Evolutionary conservation across 768 basidiomycete genomes (phyloP), one percentile per base, ranked within the genome.

Genomic region (Agaricus subrufescens): DNA sequence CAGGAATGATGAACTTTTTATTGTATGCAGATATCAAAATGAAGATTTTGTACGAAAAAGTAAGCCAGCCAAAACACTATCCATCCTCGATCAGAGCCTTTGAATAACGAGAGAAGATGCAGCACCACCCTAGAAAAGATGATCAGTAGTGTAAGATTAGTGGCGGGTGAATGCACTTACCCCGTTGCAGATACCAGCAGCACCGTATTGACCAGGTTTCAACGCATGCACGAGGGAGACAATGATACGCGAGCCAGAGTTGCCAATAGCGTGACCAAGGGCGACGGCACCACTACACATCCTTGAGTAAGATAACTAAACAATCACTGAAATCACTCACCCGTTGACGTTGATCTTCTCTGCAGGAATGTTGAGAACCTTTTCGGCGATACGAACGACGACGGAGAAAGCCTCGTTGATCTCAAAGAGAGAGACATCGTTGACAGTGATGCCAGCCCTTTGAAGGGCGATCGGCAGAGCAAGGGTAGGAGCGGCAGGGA

Each of bases 401-500:
- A 90, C 90, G 1, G 94, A 94, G 81, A 98, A 99, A 27, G 96
- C 96, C 71, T 99, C 96, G 70, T 99, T 99, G 70, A 98, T 83
- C 71, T 99, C 97, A 68, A 93, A 99, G 48, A 89, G 79, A 45
- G 94, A 80, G 61, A 99, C 92, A 65, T 99, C 93, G 44, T 89
- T 77, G 47, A 85, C 66, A 19, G 84, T 83, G 56, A 98, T 77
- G 63, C 90, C 90, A 23, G 96, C 97, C 65, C 81, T 86, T 76
- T 94, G 74, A 58, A 99, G 76, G 11, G 97, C 97, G 56, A 83
- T 71, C 23, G 97, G 97, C 39, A 99, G 73, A 27, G 96, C 96
- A 60, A 91, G 79, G 5, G 96, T 91, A 11, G 97, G 97, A 25
- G 97, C 97, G 62, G 84, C 80, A 42, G 97, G 96, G 85, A 99